Evolutionary conservation across 805 yeast species (phyloP).

Genomic region (Wickerhamiella spandovensis): DNA sequence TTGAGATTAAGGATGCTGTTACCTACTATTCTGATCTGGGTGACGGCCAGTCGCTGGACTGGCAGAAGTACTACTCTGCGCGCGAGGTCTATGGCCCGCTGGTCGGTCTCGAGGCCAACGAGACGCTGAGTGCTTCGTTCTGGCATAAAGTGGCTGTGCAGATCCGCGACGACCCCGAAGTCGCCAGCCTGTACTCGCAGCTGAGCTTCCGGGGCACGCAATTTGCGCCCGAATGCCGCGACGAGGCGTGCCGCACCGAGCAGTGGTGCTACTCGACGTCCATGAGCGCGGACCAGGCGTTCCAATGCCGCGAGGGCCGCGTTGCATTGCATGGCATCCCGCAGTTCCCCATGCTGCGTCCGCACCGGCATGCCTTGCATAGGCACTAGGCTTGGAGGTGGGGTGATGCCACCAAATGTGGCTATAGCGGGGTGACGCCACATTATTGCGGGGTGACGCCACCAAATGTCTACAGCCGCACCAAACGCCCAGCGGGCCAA

Average conservation of each 20-base stretch:
- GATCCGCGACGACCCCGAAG: constrained; percentile 30
- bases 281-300: constrained; percentile 21
- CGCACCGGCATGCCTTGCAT: no score
- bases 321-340: constrained; percentile 7
- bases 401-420: no score
- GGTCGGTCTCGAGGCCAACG: constrained; percentile 42
- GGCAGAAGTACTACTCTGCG: constrained; percentile 54
- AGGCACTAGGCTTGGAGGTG: no score
- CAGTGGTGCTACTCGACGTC: constrained; percentile 31
- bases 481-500: no score
- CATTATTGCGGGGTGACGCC: no score
- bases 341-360: constrained; percentile 21
- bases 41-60: constrained; percentile 35
- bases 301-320: constrained; percentile 11
- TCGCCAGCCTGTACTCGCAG: constrained; percentile 38
- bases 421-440: no score
- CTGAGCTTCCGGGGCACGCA: constrained; percentile 44
- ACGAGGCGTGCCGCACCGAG: constrained; percentile 24
- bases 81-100: constrained; percentile 37
- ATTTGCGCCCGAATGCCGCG: constrained; percentile 35
- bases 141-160: constrained; percentile 45
- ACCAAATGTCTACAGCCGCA: no score
- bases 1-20: constrained; percentile 45
- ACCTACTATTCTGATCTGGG: constrained; percentile 46
- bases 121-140: constrained; percentile 56